These are phyloP conservation scores for Neonectria hederae DNA, from an alignment of 2,329 filamentous ascomycete genomes.

Conservation along the genomic window DNA sequence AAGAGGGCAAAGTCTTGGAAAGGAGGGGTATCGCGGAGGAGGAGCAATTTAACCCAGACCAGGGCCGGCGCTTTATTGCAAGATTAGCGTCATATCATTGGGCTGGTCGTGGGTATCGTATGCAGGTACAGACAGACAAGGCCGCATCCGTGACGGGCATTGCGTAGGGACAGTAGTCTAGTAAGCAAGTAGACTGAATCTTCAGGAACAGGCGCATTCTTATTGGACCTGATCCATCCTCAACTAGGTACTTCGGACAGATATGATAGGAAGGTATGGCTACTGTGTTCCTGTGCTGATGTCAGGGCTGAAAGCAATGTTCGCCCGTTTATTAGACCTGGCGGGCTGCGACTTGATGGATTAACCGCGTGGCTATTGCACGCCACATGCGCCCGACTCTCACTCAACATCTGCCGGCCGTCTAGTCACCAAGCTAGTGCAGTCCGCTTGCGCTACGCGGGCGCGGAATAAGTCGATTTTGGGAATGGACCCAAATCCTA, in stretches of 20 bases:
- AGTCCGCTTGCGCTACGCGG: background rate
- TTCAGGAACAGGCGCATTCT: background rate
- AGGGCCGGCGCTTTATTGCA: conserved; percentile 2
- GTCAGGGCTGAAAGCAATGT: background rate
- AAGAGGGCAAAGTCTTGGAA: background rate
- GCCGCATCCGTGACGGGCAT: background rate
- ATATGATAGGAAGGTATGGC: no score
- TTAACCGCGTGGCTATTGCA: background rate
- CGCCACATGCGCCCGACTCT: conserved; percentile 10
- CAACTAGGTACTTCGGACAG: no score
- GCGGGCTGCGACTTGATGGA: background rate
- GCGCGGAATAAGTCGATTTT: conserved; percentile 17
- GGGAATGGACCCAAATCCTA: conserved; percentile 1
- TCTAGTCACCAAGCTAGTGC: conserved; percentile 1
- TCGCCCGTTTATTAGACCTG: background rate
- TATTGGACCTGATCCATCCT: background rate
- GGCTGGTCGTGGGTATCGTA: background rate
- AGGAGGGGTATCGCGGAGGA: conserved; percentile 9
- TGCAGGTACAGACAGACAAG: background rate
- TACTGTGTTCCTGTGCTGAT: background rate
- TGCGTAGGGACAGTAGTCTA: no score
- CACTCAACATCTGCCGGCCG: background rate
- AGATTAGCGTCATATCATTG: background rate
- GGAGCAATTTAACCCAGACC: conserved; percentile 21
- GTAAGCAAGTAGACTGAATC: no score